Evolutionary conservation across 1,284 basidiomycete species (phyloP).

Genomic region (Caloboletus inedulis): DNA sequence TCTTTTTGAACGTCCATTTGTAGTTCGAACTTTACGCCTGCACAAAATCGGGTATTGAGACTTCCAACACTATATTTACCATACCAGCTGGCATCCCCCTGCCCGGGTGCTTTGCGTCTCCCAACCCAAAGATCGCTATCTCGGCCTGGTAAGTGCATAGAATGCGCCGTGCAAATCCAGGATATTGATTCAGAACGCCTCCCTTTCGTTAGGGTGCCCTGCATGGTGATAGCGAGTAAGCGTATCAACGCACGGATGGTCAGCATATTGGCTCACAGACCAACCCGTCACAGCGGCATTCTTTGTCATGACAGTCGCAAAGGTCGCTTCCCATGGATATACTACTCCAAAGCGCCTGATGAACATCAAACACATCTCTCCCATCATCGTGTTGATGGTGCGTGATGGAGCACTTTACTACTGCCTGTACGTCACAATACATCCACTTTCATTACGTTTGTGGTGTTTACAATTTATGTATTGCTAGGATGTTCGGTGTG

Average conservation of each 20-base stretch:
- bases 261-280: not conserved
- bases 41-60: not conserved
- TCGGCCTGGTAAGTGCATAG: not conserved
- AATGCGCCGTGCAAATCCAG: too few species aligned
- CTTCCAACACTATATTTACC: not conserved
- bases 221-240: slow-evolving; percentile 6
- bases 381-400: slow-evolving; percentile 4
- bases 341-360: not conserved
- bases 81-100: not conserved
- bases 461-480: not conserved
- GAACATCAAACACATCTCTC: slow-evolving; percentile 1
- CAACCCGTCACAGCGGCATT: not conserved
- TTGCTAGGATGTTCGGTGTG: not conserved
- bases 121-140: not conserved
- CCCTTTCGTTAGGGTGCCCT: slow-evolving; percentile 1
- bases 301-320: slow-evolving; percentile 8
- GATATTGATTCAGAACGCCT: not conserved
- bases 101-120: slow-evolving; percentile 1
- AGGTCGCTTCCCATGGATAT: not conserved
- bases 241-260: not conserved
- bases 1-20: not conserved
- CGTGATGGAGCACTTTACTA: slow-evolving; percentile 10
- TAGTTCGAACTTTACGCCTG: slow-evolving; percentile 8
- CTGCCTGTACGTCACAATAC: not conserved
- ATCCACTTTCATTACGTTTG: not conserved